Evolutionary conservation across 306 rosid species (phyloP), one percentile per base, ranked within the genome.

Genomic region (Vigna unguiculata): DNA sequence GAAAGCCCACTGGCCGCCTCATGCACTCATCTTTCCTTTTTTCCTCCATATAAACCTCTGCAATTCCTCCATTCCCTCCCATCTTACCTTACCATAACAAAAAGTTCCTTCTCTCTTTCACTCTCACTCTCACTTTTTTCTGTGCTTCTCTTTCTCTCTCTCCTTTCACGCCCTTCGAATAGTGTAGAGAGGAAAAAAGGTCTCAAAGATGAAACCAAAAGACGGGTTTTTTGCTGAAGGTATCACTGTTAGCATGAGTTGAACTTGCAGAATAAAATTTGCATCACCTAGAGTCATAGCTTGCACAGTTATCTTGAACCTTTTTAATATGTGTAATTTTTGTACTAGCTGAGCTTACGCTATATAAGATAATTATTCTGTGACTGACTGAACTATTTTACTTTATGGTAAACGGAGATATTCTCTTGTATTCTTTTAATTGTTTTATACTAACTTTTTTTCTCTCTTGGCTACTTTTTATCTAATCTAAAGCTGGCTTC

Each of bases 1-100:
- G 52, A 81, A 68, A 86, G 92, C 96, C 97, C 98, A 90, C 72
- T 83, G 67, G 24, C 83, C 73, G 55, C 75, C 76, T 69, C 69
- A 67, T 59, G 49, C 81, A 57, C 57, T 52, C 52, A 81, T 67
- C 74, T 46, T 75, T 59, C 54, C 45, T 5, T 79, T 58, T 46
- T 68, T 15, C 40, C 57, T 49, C 79, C 55, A 19, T 83, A 84
- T 83, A 85, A 81, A 25, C 87, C 88, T 78, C 75, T 36, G 36
- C 81, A 78, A 69, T 81, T 72, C 78, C 72, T 32, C 48, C 14
- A 40, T 61, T 24, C 54, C 73, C 77, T 71, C 83, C 22, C 46
- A 38, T 73, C 68, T 65, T 74, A 57, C 86, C 68, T 65, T 74
- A 28, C 59, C 59, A 55, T 55, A 76, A 45, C 62, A 36, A 62